Evolutionary conservation across 805 yeast genomes (phyloP), one percentile per base, ranked within the genome.

Genomic region (Jamesozyma spencerorum): DNA sequence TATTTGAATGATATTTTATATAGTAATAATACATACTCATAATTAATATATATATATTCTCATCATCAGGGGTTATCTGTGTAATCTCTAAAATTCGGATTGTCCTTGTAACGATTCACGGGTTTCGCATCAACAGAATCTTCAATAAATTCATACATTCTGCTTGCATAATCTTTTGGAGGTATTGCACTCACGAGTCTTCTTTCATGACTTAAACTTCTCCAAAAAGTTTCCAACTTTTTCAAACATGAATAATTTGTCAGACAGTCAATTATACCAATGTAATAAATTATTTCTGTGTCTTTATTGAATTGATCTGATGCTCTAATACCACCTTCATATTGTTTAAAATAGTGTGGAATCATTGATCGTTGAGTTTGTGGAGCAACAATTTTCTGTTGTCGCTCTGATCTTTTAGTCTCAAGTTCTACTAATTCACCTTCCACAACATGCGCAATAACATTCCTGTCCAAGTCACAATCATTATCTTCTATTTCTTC

Each of bases 241-340:
- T 92, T 92, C 48, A 77, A 65, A 18, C 80, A 61, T 0, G 84
- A 77, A 52, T 85, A 85, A 47, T 77, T 76, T 0, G 98, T 92
- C 49, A 92, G 68, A 62, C 95, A 90, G 57, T 92, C 98, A 47
- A 92, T 92, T 30, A 92, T 81, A 7, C 98, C 98, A 51, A 92
- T 65, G 54, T 88, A 92, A 63, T 92, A 92, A 6, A 90, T 74
- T 40, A 81, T 74, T 24, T 75, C 69, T 28, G 75, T 54, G 18
- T 85, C 84, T 36, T 75, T 70, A 54, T 60, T 49, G 34, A 47
- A 42, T 32, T 48, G 43, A 53, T 80, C 75, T 1, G 94, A 78
- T 3, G 90, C 80, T 37, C 81, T 68, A 31, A 83, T 76, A 3
- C 97, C 97, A 14, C 95, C 95, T 58, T 83, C 87, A 52, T 79